Base-by-base conservation (phyloP, 805 yeast species). In the Lachancea nothofagi region DNA sequence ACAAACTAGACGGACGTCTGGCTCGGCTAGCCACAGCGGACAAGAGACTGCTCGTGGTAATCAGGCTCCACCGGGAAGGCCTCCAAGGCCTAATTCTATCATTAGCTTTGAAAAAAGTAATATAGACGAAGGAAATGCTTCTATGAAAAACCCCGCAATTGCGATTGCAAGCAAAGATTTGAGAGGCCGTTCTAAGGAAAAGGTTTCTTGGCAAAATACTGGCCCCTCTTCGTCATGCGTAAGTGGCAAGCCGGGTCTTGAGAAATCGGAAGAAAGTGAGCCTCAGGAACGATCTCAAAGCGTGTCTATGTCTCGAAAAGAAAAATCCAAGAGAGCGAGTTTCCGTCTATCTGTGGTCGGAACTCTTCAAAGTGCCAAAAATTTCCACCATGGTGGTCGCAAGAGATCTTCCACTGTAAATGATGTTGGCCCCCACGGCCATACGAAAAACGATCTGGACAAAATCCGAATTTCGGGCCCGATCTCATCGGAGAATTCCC, bases 401-500 rank as follows among this genome's bases (percentile, higher is more conserved):
- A 22, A 29, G 19, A 26, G 37, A 12, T 29, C 37, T 4, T 29
- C 32, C 12, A 33, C 38, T 4, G 19, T 18, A n/a, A 23, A 34
- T 25, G 43, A 38, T 2, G 37, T 38, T 14, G 41, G 44, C 5
- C 40, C 35, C 7, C 38, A 30, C 12, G 36, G 41, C 13, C 36
- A 40, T 19, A 37, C 44, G 14, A 24, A 25, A 15, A 29, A 29
- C 19, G 47, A 40, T 5, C 25, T 42, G 21, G 29, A 33, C 19
- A 44, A 41, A 12, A 26, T 40, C 7, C 29, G 25, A 14, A 44
- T 44, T 6, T 44, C 47, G 2, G 44, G 40, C 12, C 47, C 47
- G 2, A 33, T 44, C 2, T 32, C 20, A 7, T 39, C 44, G n/a
- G 39, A 39, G 23, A 44, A 44, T 30, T 44, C 47, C 14, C 26